Evolutionary conservation across 2,329 filamentous ascomycete species (phyloP).

Genomic region (Venturia nashicola): DNA sequence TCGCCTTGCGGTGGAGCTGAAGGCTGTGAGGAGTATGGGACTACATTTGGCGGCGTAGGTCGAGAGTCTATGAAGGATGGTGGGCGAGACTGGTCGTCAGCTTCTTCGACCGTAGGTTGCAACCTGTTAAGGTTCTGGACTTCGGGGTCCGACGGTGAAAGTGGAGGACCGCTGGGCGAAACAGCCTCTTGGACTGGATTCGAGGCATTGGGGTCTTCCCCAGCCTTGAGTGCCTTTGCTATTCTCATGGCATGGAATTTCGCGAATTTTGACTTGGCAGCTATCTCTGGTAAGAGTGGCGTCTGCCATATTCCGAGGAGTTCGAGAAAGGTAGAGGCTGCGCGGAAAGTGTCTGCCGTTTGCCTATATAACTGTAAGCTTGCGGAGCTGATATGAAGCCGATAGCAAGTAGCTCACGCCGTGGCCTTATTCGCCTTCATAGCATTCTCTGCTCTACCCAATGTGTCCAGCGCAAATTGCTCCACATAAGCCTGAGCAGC

Average conservation of each 20-base stretch:
- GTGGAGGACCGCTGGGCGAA: constrained; percentile 29
- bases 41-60: constrained; percentile 30
- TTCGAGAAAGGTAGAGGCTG: constrained; percentile 85
- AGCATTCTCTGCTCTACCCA: constrained; percentile 70
- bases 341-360: constrained; percentile 88
- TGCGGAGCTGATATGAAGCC: neutral
- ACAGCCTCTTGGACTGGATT: constrained; percentile 58
- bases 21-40: constrained; percentile 17
- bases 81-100: constrained; percentile 43
- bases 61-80: constrained; percentile 22
- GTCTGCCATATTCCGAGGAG: constrained; percentile 65
- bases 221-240: constrained; percentile 77
- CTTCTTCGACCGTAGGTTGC: constrained; percentile 47
- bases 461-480: constrained; percentile 82
- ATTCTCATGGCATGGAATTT: constrained; percentile 94
- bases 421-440: constrained; percentile 75
- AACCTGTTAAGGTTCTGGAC: constrained; percentile 40
- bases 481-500: constrained; percentile 87
- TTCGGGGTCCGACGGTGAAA: constrained; percentile 55
- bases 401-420: constrained; percentile 36
- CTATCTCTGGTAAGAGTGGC: constrained; percentile 55
- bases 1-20: constrained; percentile 21
- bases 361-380: constrained; percentile 42
- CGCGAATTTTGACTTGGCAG: constrained; percentile 85
- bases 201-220: constrained; percentile 80